phyloP scores from a whole-genome alignment of 2,329 filamentous ascomycete genomes.

The Mycosphaerella arachidis region DNA sequence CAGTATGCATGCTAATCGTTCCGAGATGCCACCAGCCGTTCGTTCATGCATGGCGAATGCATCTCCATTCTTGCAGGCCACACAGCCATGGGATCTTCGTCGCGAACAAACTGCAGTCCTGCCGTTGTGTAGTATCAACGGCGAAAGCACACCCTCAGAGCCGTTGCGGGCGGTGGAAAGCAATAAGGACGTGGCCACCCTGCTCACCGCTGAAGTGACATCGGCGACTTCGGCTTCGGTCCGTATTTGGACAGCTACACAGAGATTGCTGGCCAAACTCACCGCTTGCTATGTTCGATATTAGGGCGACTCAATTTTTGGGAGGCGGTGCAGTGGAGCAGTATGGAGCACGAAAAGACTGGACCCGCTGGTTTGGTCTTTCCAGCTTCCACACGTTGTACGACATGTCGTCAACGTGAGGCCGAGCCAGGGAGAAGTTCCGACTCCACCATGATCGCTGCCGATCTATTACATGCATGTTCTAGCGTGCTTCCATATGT shows the following conservation, averaged over 20 bases:
- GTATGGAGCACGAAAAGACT: neutral
- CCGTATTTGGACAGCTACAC: neutral
- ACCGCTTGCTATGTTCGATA: neutral
- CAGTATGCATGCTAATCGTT: neutral
- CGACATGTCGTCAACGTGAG: slow-evolving; percentile 2
- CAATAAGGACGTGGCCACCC: slow-evolving; percentile 1
- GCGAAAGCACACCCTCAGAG: neutral
- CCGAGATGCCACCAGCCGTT: neutral
- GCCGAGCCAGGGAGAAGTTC: neutral
- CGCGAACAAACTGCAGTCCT: neutral
- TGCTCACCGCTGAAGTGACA: slow-evolving; percentile 3
- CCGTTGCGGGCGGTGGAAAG: neutral
- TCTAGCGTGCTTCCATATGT: slow-evolving; percentile 4
- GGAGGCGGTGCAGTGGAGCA: neutral
- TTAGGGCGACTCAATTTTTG: neutral
- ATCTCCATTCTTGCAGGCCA: neutral
- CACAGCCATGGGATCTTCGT: neutral
- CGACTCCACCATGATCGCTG: neutral
- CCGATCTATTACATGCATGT: neutral
- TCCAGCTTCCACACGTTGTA: neutral
- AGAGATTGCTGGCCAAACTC: neutral
- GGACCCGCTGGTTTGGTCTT: neutral
- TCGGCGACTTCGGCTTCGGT: neutral
- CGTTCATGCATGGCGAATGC: neutral
- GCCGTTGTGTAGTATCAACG: neutral